Percentiles rank a stretch among this genome's conserved stretches.
Conservation (phyloP, 2,329 filamentous ascomycete species). For the Reticulascus tulasneorum region DNA sequence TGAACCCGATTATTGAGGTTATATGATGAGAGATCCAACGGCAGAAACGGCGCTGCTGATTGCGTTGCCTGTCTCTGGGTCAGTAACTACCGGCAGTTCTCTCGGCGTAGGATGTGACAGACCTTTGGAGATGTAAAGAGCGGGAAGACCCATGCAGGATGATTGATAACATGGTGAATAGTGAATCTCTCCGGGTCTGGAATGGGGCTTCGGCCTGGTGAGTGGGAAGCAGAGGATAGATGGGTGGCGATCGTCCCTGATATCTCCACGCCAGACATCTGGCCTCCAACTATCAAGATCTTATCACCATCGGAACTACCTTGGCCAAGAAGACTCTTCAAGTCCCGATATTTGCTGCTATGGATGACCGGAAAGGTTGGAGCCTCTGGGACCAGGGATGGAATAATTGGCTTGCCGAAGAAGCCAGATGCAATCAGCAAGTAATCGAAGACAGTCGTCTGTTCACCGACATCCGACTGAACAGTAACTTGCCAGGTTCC, state of each 20-base stretch:
- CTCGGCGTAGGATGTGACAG: not conserved
- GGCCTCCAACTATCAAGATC: slow-evolving; percentile 72
- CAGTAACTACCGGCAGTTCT: not conserved
- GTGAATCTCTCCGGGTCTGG: slow-evolving; percentile 45
- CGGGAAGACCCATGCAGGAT: slow-evolving; percentile 70
- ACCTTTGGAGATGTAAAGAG: slow-evolving; percentile 50
- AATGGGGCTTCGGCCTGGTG: slow-evolving; percentile 39
- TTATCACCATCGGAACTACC: slow-evolving; percentile 44
- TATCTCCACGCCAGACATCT: slow-evolving; percentile 79
- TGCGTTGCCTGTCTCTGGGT: slow-evolving; percentile 36
- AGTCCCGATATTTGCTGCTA: slow-evolving; percentile 61
- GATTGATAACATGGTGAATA: slow-evolving; percentile 65
- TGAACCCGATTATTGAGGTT: slow-evolving; percentile 61
- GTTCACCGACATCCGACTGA: slow-evolving; percentile 28
- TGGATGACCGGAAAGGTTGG: slow-evolving; percentile 54
- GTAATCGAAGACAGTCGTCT: slow-evolving; percentile 60
- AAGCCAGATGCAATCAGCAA: slow-evolving; percentile 72
- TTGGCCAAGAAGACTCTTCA: slow-evolving; percentile 42
- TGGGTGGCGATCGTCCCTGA: slow-evolving; percentile 69
- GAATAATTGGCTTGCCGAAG: slow-evolving; percentile 60
- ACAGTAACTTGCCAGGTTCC: slow-evolving; percentile 38
- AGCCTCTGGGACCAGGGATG: slow-evolving; percentile 34
- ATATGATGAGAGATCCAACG: slow-evolving; percentile 68
- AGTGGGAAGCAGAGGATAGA: slow-evolving; percentile 59
- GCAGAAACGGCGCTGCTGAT: slow-evolving; percentile 60